Conservation (phyloP, 1,284 basidiomycete genomes). For the Ceratobasidium sp. region DNA sequence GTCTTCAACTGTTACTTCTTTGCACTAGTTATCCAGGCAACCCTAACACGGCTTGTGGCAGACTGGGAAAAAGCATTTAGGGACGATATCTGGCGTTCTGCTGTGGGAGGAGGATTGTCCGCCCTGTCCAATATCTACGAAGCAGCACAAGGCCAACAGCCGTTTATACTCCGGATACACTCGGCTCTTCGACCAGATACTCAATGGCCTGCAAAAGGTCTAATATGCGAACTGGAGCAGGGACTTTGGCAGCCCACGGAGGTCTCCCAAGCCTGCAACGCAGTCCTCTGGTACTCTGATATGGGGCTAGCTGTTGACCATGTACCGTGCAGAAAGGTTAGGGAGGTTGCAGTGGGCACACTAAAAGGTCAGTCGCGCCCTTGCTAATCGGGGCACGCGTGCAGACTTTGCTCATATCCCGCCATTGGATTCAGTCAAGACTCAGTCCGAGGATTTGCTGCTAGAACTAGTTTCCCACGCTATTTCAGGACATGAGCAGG, state of each 20-base stretch:
- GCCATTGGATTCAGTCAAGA: neutral
- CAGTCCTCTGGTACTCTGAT: neutral
- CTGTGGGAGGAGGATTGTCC: neutral
- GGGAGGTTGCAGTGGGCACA: neutral
- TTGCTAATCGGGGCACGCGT: neutral
- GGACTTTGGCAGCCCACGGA: neutral
- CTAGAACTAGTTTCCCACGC: neutral
- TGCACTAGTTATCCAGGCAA: constrained; percentile 22
- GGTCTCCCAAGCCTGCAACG: neutral
- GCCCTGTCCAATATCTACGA: neutral
- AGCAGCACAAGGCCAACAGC: neutral
- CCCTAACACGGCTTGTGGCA: neutral
- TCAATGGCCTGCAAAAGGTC: neutral
- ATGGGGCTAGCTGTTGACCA: neutral
- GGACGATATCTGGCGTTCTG: neutral
- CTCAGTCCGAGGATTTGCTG: too few species aligned
- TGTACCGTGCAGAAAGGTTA: neutral
- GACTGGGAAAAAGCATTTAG: neutral
- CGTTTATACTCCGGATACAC: constrained; percentile 10
- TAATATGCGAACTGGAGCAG: neutral
- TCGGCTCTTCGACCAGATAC: neutral
- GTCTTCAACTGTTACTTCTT: constrained; percentile 33
- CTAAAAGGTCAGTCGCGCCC: neutral
- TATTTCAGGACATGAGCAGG: neutral
- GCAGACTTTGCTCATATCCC: neutral